Evolutionary conservation across 2,329 filamentous ascomycete genomes (phyloP).

Genomic region (Alternaria arborescens): DNA sequence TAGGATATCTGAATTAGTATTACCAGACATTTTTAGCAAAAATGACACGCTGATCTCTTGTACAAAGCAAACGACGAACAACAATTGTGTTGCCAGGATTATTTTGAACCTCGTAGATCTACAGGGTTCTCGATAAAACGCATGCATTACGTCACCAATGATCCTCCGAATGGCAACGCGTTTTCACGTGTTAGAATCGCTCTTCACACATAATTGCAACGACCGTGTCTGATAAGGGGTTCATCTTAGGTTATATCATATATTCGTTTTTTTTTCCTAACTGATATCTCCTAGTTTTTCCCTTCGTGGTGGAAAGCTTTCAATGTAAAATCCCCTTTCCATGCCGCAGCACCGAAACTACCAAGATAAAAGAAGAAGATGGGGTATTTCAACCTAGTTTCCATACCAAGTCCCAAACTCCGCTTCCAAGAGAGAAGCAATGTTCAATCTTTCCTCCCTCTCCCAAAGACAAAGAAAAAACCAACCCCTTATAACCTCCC

Average conservation of each 20-base stretch:
- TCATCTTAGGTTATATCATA: neutral
- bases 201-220: neutral
- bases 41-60: neutral
- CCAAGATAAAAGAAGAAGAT: neutral
- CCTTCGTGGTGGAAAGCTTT: too few relatives aligned
- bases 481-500: neutral
- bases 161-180: neutral
- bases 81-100: neutral
- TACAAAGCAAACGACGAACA: neutral
- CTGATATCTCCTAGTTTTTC: too few relatives aligned
- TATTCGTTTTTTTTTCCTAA: neutral
- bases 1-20: slow-evolving; percentile 65
- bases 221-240: too few relatives aligned
- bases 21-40: slow-evolving; percentile 44
- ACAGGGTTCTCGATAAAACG: neutral
- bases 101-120: slow-evolving; percentile 2
- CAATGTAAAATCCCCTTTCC: neutral
- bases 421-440: neutral
- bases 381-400: slow-evolving; percentile 11
- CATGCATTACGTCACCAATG: slow-evolving; percentile 9
- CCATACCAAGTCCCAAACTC: neutral
- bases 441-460: neutral
- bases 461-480: too few relatives aligned
- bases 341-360: neutral
- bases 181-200: neutral